Base-by-base conservation (phyloP, 225 moss, liverwort and hornwort species). In the Physcomitrium patens region DNA sequence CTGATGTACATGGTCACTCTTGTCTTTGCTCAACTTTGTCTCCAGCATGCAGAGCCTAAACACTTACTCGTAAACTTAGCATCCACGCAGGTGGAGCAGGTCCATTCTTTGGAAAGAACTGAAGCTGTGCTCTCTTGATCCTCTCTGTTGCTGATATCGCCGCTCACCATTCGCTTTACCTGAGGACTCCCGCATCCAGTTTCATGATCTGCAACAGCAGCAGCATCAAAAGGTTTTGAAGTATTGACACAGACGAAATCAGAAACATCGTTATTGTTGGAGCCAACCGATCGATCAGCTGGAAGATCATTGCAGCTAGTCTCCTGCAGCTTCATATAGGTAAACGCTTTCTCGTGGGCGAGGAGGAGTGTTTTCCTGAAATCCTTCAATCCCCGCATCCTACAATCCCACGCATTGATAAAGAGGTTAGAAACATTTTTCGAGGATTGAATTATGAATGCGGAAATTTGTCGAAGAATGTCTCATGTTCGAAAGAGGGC, bases 31-130 rank as follows among this genome's bases (percentile, higher is more conserved):
- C 2, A 10, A 1, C 48, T 49, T 49, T 49, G 14, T 10, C 48
- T 0, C 6, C 49, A 16, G 12, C 9, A 19, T 54, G 12, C 9
- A 19, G 42, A 53, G 42, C 15, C 48, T 14, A 4, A 18, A 27
- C 27, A 44, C 62, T 68, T 76, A 83, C 83, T 61, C n/a, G 79
- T 57, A 71, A 76, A 83, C 67, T 79, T 83, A 12, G 75, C 83
- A 58, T 79, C 76, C 67, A 54, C 79, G 44, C 79, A 79, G 60
- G 61, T 71, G 16, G 71, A 56, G 83, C 83, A 83, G 66, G 67
- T 75, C 83, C 83, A 83, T 58, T 83, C 67, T 7, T 4, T 50
- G 18, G 55, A 69, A 5, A 12, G 9, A 10, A 16, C 50, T 26
- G 63, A 75, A 71, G 67, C 41, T 54, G 41, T 2, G 31, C 31